Percentiles rank a stretch among this genome's conserved stretches.
Evolutionary conservation across 805 yeast genomes (phyloP).

Genomic region (Pichia paraexigua): DNA sequence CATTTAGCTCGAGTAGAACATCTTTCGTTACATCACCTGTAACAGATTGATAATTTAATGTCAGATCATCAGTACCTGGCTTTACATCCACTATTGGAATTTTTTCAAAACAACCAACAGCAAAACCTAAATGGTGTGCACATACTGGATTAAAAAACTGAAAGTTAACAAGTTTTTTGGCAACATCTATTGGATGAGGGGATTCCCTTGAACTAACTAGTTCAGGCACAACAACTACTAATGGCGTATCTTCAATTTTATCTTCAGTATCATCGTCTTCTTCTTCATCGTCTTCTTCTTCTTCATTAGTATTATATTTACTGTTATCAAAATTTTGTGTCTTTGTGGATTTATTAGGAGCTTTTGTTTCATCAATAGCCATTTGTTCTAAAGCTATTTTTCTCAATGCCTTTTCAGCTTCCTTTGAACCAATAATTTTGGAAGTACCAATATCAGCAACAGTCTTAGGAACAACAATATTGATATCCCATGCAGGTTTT

Average conservation of each 20-base stretch:
- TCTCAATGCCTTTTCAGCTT: conserved; percentile 25
- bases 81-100: conserved; percentile 44
- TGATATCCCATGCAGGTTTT: conserved; percentile 86
- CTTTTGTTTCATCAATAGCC: conserved; percentile 30
- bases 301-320: conserved; percentile 35
- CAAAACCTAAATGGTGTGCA: conserved; percentile 94
- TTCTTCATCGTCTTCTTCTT: conserved; percentile 18
- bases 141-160: conserved; percentile 78
- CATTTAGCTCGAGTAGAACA: conserved; percentile 9
- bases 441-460: conserved; percentile 59
- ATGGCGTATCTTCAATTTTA: conserved; percentile 39
- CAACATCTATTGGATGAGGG: conserved; percentile 67
- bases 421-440: conserved; percentile 34
- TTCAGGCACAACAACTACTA: conserved; percentile 66
- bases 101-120: conserved; percentile 78
- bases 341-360: conserved; percentile 18
- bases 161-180: conserved; percentile 72
- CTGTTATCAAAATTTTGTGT: conserved; percentile 15
- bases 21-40: conserved; percentile 27
- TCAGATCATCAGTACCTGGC: conserved; percentile 21
- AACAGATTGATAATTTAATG: conserved; percentile 13
- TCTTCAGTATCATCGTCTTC: conserved; percentile 35
- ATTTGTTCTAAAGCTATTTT: conserved; percentile 22
- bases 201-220: conserved; percentile 54
- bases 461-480: conserved; percentile 75